Evolutionary conservation across 169 alveolate genomes (phyloP).

Genomic region (Fabrea salina): DNA sequence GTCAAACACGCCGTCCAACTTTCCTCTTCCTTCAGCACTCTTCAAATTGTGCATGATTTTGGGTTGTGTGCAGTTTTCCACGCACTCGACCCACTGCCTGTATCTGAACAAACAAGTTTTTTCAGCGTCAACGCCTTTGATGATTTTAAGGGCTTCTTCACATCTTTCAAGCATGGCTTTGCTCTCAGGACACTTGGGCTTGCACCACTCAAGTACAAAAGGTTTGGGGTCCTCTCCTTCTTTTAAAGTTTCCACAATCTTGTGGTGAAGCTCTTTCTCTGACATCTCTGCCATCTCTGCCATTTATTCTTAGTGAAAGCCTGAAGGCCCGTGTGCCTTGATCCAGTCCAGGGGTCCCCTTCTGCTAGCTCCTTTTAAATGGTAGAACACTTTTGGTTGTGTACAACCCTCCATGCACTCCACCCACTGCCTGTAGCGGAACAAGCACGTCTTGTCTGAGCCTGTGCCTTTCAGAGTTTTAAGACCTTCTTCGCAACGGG

Average conservation of each 20-base stretch:
- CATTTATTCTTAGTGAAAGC: constrained; percentile 1
- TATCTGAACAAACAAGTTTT: constrained; percentile 17
- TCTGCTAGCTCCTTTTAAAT: constrained; percentile 23
- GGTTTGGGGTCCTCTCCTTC: constrained; percentile 27
- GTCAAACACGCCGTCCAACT: constrained; percentile 3
- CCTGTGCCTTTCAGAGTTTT: background rate
- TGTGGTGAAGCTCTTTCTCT: constrained; percentile 21
- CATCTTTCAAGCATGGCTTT: background rate
- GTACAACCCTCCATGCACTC: constrained; percentile 25
- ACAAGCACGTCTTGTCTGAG: constrained; percentile 15
- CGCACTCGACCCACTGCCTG: constrained; percentile 28
- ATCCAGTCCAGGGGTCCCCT: constrained; percentile 25
- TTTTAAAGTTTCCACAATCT: constrained; percentile 17
- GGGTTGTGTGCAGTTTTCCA: constrained; percentile 32
- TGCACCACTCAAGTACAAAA: constrained; percentile 32
- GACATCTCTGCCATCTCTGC: constrained; percentile 23
- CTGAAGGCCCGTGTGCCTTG: constrained; percentile 21
- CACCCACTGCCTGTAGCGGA: constrained; percentile 29
- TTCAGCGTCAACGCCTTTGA: constrained; percentile 1
- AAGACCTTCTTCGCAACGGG: constrained; percentile 9
- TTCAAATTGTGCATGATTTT: background rate
- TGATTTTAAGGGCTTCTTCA: constrained; percentile 18
- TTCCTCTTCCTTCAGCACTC: background rate
- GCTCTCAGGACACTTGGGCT: constrained; percentile 20
- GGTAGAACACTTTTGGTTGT: constrained; percentile 20